A percentile compares a stretch with the other conserved stretches of the same genome.
These are phyloP conservation scores for Tetrahymena elliotti DNA, from an alignment of 73 alveolate species.

Conservation along the genomic window DNA sequence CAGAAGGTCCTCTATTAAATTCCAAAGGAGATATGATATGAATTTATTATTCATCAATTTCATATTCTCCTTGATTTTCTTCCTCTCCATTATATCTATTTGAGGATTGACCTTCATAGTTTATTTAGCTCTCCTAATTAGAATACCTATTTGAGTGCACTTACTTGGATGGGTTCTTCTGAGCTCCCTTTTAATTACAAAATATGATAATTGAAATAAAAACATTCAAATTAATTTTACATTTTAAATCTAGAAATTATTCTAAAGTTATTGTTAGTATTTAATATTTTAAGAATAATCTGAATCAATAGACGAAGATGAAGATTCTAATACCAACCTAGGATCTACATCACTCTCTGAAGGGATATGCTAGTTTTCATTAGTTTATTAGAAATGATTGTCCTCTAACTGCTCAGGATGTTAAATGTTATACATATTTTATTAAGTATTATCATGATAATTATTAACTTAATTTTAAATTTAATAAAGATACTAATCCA, in stretches of 20 bases:
- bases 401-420: not conserved
- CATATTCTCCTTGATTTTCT: not conserved
- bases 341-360: not conserved
- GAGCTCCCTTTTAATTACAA: not conserved
- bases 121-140: not conserved
- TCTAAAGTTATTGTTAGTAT: not conserved
- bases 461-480: not conserved
- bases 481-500: not conserved
- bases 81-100: not conserved
- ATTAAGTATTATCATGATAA: not conserved
- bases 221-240: not conserved
- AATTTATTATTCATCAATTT: not conserved
- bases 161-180: not conserved
- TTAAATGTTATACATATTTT: not conserved
- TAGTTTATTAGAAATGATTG: not conserved
- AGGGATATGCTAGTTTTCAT: not conserved
- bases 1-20: not conserved
- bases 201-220: not conserved
- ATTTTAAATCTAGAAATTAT: not conserved
- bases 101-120: not conserved
- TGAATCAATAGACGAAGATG: not conserved
- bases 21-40: not conserved
- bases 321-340: not conserved
- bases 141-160: not conserved
- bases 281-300: not conserved